Conservation (phyloP, 2,329 filamentous ascomycete species). For the Dactylellina haptotyla region DNA sequence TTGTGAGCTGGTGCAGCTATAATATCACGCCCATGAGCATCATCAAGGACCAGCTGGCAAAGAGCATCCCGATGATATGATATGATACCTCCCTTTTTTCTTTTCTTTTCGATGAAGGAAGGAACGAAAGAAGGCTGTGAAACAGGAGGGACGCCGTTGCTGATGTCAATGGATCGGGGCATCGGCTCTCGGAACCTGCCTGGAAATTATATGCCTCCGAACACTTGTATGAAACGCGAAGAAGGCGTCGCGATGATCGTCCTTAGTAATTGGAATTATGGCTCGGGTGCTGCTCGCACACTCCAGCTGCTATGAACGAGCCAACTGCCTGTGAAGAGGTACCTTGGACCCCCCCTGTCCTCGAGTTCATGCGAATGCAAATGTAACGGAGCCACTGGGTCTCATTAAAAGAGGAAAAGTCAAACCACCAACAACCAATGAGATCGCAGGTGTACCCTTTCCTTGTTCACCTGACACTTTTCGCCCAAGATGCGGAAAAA, state of each 20-base stretch:
- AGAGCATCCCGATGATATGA: constrained; percentile 31
- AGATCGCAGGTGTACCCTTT: constrained; percentile 40
- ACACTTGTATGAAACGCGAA: constrained; percentile 41
- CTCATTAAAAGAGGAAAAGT: constrained; percentile 47
- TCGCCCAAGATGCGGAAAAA: constrained; percentile 43
- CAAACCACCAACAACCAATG: constrained; percentile 44
- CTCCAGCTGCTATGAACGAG: not conserved
- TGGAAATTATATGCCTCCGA: constrained; percentile 26
- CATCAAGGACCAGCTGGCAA: constrained; percentile 21
- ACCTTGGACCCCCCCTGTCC: constrained; percentile 29
- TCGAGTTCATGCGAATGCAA: constrained; percentile 51
- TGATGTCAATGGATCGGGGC: not conserved
- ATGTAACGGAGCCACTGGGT: constrained; percentile 52
- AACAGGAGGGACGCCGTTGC: not conserved
- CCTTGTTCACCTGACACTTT: constrained; percentile 52
- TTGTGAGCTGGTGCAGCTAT: constrained; percentile 40
- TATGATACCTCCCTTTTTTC: no score
- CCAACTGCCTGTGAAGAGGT: constrained; percentile 20
- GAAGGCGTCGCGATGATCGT: constrained; percentile 49
- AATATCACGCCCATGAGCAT: constrained; percentile 4
- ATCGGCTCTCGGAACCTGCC: constrained; percentile 11
- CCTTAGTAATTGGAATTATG: constrained; percentile 46
- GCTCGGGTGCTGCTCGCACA: constrained; percentile 1
- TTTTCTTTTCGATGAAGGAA: constrained; percentile 1
- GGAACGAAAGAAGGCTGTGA: no score